A percentile compares a stretch with the other conserved stretches of the same genome.
Evolutionary conservation across 352 stramenopile genomes (phyloP).

Genomic region (Pythium insidiosum): DNA sequence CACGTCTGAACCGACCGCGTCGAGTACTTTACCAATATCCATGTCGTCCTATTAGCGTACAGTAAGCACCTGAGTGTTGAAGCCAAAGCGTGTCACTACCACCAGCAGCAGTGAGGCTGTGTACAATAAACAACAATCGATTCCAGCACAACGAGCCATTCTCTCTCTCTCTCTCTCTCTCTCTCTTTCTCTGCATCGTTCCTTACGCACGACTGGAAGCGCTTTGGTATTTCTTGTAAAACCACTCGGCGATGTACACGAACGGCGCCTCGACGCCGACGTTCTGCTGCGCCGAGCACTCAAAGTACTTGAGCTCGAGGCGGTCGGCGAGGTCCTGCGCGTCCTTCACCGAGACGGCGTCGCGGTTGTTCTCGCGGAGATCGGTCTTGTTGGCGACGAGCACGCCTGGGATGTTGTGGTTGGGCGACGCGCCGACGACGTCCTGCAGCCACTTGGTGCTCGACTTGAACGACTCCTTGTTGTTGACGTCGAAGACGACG

Average conservation of each 20-base stretch:
- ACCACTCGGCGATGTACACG: slow-evolving; percentile 72
- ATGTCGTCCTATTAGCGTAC: too few relatives aligned
- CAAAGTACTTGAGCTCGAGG: slow-evolving; percentile 80
- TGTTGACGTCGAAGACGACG: slow-evolving; percentile 82
- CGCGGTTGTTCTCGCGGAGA: slow-evolving; percentile 65
- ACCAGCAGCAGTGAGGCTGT: too few relatives aligned
- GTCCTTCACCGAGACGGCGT: slow-evolving; percentile 64
- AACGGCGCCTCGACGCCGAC: slow-evolving; percentile 67
- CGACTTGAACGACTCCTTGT: slow-evolving; percentile 17
- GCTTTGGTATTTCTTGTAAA: slow-evolving; percentile 79
- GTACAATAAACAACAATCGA: too few relatives aligned
- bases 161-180: too few relatives aligned
- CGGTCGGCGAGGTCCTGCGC: slow-evolving; percentile 58
- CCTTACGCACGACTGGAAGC: too few relatives aligned
- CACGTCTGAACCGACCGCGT: too few relatives aligned
- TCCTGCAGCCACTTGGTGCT: slow-evolving; percentile 32
- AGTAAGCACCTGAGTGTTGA: too few relatives aligned
- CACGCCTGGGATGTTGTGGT: slow-evolving; percentile 69
- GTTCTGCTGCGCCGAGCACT: slow-evolving; percentile 76
- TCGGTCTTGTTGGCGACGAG: slow-evolving; percentile 78
- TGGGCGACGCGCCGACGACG: slow-evolving; percentile 55
- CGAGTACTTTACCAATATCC: too few relatives aligned
- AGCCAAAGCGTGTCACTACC: too few relatives aligned
- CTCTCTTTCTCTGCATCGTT: too few relatives aligned
- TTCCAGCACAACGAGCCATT: too few relatives aligned